These are phyloP conservation scores for Lagenidium giganteum DNA, from an alignment of 352 stramenopile genomes.

Conservation along the genomic window DNA sequence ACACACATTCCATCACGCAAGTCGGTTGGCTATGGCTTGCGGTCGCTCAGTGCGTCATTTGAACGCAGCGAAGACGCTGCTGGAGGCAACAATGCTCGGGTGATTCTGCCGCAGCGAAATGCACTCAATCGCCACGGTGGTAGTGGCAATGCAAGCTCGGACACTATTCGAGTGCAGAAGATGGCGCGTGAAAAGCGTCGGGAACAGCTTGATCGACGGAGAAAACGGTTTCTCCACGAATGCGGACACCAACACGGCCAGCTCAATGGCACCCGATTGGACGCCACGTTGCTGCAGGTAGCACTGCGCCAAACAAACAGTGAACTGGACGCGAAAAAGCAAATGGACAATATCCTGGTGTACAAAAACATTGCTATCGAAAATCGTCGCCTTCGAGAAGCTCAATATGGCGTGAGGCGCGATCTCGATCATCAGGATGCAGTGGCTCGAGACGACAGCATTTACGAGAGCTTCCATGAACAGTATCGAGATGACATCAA, in stretches of 20 bases:
- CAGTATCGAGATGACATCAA: slow-evolving; percentile 41
- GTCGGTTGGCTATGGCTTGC: slow-evolving; percentile 46
- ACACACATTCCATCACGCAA: slow-evolving; percentile 22
- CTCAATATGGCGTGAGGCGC: slow-evolving; percentile 38
- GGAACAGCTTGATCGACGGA: slow-evolving; percentile 25
- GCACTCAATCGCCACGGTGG: neutral
- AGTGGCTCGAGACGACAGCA: slow-evolving; percentile 32
- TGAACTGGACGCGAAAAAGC: slow-evolving; percentile 25
- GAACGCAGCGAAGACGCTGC: too few species aligned
- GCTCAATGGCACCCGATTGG: too few species aligned
- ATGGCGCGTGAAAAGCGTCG: slow-evolving; percentile 35
- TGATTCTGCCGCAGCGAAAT: slow-evolving; percentile 3
- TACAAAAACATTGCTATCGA: slow-evolving; percentile 53
- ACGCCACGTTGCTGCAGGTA: slow-evolving; percentile 30
- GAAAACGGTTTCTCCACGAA: slow-evolving; percentile 48
- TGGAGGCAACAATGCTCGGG: slow-evolving; percentile 3
- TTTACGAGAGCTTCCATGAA: slow-evolving; percentile 38
- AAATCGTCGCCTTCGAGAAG: slow-evolving; percentile 35
- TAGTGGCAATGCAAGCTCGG: too few species aligned
- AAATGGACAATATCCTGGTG: slow-evolving; percentile 29
- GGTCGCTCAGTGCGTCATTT: slow-evolving; percentile 36
- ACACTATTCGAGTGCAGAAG: slow-evolving; percentile 32
- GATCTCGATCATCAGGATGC: slow-evolving; percentile 24
- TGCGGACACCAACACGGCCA: too few species aligned
- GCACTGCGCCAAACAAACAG: slow-evolving; percentile 32